These are phyloP conservation scores for Colletotrichum navitas DNA, from an alignment of 2,329 filamentous ascomycete genomes.

Conservation along the genomic window DNA sequence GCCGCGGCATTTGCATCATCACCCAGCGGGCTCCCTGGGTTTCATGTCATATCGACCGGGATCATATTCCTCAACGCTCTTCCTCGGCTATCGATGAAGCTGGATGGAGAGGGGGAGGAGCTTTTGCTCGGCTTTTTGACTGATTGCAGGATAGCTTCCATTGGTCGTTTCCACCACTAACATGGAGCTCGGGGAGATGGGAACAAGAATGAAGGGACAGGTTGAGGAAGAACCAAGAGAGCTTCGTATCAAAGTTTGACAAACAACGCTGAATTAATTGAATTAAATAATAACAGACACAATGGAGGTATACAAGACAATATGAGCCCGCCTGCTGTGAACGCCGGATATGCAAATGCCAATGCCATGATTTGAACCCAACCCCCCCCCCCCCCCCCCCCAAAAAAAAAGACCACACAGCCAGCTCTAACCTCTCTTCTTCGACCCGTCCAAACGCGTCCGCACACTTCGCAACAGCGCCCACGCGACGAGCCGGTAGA, in stretches of 20 bases:
- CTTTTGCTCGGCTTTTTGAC: slow-evolving; percentile 33
- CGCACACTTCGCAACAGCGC: slow-evolving; percentile 66
- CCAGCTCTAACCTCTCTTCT: slow-evolving; percentile 44
- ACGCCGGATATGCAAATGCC: neutral
- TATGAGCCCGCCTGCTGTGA: neutral
- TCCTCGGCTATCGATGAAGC: slow-evolving; percentile 32
- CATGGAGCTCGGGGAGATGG: neutral
- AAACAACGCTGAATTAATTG: neutral
- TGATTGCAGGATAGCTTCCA: slow-evolving; percentile 18
- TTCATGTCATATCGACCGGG: slow-evolving; percentile 9
- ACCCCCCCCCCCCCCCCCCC: too few species aligned
- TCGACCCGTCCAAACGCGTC: slow-evolving; percentile 60
- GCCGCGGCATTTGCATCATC: slow-evolving; percentile 8
- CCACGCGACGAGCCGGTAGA: slow-evolving; percentile 76
- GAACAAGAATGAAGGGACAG: neutral
- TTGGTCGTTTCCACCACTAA: neutral
- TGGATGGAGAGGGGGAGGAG: neutral
- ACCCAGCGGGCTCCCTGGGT: neutral
- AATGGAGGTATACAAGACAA: neutral
- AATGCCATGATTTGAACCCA: neutral
- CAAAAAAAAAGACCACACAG: too few species aligned
- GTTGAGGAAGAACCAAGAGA: too few species aligned
- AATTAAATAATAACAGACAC: neutral
- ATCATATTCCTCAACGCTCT: slow-evolving; percentile 10
- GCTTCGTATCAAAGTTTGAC: neutral